Base-by-base conservation (phyloP, 2,329 filamentous ascomycete genomes). In the Trichoderma koningii region DNA sequence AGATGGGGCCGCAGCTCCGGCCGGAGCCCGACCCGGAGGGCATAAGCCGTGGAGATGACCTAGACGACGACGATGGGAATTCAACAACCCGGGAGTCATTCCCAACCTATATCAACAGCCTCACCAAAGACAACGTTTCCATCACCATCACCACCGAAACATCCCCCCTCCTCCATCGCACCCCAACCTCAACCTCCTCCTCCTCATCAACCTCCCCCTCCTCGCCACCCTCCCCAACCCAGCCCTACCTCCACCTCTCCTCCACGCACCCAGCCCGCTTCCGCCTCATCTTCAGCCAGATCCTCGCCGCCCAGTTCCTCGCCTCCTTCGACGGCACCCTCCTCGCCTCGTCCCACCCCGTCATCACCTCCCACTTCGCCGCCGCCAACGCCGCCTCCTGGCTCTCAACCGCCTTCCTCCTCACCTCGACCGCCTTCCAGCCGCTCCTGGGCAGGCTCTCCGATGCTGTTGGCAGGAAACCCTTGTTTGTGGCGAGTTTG, bases 321-420 rank as follows among this genome's bases (percentile, higher is more conserved):
- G 78, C 80, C 41, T 87, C 82, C 73, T 93, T 94, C 72, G 91
- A 94, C 78, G 84, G 85, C 12, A 94, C 90, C 4, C 84, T 94
- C 69, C 93, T 94, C 90, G 90, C 90, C 5, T 92, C 89, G 2
- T 89, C 85, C 48, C 91, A 95, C 74, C 90, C 91, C 0, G 89
- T 91, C 65, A 92, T 94, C 67, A 93, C 90, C 0, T 92, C 89
- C 0, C 87, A 93, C 74, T 94, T 94, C 75, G 80, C 87, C 67
- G 85, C 89, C 55, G 90, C 90, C 38, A 92, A 94, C 74, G 87
- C 87, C 53, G 91, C 91, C 3, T 92, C 90, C 2, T 95, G 91
- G 91, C 81, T 94, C 5, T 92, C 90, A 1, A 94, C 91, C 0
- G 86, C 89, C 0, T 94, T 93, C 69, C 77, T 94, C 42, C 81